These are phyloP conservation scores for Entomortierella chlamydospora DNA, from an alignment of 192 early-diverging fungal species.

Conservation along the genomic window DNA sequence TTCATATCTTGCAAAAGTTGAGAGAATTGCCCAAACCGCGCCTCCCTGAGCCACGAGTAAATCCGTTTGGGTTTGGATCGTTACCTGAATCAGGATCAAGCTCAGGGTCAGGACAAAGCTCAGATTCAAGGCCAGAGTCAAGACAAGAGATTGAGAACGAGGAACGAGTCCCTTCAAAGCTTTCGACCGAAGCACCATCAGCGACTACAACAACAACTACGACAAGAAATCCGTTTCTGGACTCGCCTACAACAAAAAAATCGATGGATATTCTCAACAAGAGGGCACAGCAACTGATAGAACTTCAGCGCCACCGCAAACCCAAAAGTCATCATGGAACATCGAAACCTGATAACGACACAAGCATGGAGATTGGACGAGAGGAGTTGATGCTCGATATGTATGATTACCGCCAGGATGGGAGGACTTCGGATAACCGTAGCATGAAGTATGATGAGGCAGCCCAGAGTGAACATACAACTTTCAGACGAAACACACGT, in stretches of 20 bases:
- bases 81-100: not conserved
- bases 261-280: constrained; percentile 22
- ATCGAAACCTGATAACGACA: not conserved
- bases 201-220: not conserved
- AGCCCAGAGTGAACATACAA: not conserved
- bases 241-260: constrained; percentile 28
- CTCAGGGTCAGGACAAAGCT: not conserved
- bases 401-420: not conserved
- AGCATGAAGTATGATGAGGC: too few relatives aligned
- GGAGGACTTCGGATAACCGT: not conserved
- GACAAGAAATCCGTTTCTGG: constrained; percentile 17
- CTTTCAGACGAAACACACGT: not conserved
- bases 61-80: constrained; percentile 16
- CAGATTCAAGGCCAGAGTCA: not conserved
- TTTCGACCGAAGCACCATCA: not conserved
- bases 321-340: not conserved
- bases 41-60: constrained; percentile 27
- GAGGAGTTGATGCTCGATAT: not conserved
- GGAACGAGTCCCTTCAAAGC: not conserved
- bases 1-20: constrained; percentile 25
- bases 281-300: constrained; percentile 17
- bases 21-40: constrained; percentile 11
- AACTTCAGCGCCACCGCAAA: constrained; percentile 8
- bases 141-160: not conserved
- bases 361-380: not conserved